phyloP scores from a whole-genome alignment of 2,329 filamentous ascomycete species.

The Xylariaceae sp. region DNA sequence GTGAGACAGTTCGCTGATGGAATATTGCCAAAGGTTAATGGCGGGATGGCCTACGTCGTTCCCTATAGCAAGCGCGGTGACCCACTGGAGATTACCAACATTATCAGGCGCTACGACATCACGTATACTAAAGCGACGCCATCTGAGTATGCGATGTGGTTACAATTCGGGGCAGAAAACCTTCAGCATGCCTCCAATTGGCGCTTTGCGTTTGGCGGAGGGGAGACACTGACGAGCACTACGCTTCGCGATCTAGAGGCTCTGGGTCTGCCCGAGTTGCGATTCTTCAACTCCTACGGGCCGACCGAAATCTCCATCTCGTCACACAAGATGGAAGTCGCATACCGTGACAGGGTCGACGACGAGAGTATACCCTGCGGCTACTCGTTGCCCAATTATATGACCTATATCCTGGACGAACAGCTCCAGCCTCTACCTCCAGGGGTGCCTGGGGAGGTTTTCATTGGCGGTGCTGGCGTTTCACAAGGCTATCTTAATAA shows the following conservation, averaged over 20 bases:
- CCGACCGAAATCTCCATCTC: conserved; percentile 29
- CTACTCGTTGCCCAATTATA: conserved; percentile 6
- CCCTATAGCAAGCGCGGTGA: conserved; percentile 27
- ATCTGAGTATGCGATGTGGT: conserved; percentile 34
- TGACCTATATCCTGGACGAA: conserved; percentile 7
- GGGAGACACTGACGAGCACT: conserved; percentile 12
- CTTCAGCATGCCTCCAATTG: not conserved
- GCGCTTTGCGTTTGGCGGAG: conserved; percentile 6
- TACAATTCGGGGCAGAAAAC: conserved; percentile 17
- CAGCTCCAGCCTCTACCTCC: conserved; percentile 3
- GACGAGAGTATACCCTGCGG: conserved; percentile 21
- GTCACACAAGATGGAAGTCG: conserved; percentile 33
- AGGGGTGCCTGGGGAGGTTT: conserved; percentile 9
- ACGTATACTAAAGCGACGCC: conserved; percentile 35
- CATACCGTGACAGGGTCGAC: conserved; percentile 22
- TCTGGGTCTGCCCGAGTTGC: conserved; percentile 6
- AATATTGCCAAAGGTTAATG: too few species aligned
- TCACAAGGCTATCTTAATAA: conserved; percentile 6
- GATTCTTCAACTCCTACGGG: conserved; percentile 24
- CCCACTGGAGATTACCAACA: conserved; percentile 24
- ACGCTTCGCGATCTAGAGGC: conserved; percentile 8
- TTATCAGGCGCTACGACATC: conserved; percentile 30
- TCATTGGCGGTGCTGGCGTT: conserved; percentile 7
- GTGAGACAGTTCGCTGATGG: too few species aligned
- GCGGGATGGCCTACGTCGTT: conserved; percentile 33